Percentiles rank a stretch among this genome's conserved stretches.
Conservation (phyloP, 2,329 filamentous ascomycete genomes). For the Epichloe hybrida region DNA sequence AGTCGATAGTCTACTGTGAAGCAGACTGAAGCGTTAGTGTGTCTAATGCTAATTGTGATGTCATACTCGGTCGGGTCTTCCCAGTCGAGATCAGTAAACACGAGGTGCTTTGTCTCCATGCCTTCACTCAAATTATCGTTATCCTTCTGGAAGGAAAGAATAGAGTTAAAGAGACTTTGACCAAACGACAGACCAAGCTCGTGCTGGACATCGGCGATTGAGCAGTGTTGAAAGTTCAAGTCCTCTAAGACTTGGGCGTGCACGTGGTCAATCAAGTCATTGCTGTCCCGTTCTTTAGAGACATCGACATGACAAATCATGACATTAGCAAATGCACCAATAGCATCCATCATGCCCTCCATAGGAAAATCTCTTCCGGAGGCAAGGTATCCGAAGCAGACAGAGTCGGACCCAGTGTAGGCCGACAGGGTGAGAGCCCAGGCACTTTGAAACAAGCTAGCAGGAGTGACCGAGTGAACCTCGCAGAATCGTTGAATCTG, state of each 20-base stretch:
- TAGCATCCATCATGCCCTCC: slow-evolving; percentile 1
- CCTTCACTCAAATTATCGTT: not conserved
- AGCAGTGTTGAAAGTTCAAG: slow-evolving; percentile 35
- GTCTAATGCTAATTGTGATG: slow-evolving; percentile 11
- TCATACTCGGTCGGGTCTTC: slow-evolving; percentile 15
- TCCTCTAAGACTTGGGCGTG: slow-evolving; percentile 32
- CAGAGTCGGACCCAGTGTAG: slow-evolving; percentile 5
- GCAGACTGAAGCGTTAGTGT: not conserved
- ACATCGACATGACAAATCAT: slow-evolving; percentile 8
- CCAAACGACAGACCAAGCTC: slow-evolving; percentile 11
- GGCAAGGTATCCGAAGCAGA: slow-evolving; percentile 7
- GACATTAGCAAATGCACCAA: slow-evolving; percentile 7
- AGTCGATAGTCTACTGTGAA: slow-evolving; percentile 1
- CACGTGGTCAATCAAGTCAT: slow-evolving; percentile 9
- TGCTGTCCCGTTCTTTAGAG: slow-evolving; percentile 10
- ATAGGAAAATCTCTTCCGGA: slow-evolving; percentile 6
- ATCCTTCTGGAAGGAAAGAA: slow-evolving; percentile 17
- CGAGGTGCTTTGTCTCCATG: not conserved
- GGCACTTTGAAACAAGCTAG: slow-evolving; percentile 4
- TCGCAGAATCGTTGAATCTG: slow-evolving; percentile 1
- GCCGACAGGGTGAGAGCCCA: slow-evolving; percentile 8
- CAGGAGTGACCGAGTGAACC: slow-evolving; percentile 1
- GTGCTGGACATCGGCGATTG: slow-evolving; percentile 31
- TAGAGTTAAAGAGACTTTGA: slow-evolving; percentile 17
- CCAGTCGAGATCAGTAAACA: slow-evolving; percentile 4